Conservation (phyloP, 192 early-diverging fungal species). For the Glomus cerebriforme region DNA sequence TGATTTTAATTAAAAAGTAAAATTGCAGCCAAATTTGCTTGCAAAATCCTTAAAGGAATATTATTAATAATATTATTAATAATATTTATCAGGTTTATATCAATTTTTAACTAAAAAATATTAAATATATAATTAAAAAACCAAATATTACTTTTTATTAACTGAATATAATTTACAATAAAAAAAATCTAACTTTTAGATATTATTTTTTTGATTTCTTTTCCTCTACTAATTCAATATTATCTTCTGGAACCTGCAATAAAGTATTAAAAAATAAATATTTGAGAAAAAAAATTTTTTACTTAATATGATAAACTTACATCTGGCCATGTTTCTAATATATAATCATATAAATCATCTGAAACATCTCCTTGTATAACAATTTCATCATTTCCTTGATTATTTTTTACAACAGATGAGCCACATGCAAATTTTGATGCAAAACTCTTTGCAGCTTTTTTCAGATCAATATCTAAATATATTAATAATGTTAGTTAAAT, state of each 20-base stretch:
- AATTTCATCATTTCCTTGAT: constrained; percentile 92
- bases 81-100: too few species aligned
- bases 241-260: constrained; percentile 69
- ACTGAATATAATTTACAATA: too few species aligned
- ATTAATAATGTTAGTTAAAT: neutral
- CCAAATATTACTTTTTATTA: too few species aligned
- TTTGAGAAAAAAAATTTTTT: neutral
- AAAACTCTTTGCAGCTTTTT: constrained; percentile 95
- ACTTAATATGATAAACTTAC: constrained; percentile 42
- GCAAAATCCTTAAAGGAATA: too few species aligned
- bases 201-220: constrained; percentile 18
- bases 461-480: constrained; percentile 85
- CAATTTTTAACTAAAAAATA: too few species aligned
- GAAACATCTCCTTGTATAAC: constrained; percentile 95
- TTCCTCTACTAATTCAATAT: constrained; percentile 67
- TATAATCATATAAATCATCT: constrained; percentile 85
- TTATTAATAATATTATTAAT: too few species aligned
- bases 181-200: neutral
- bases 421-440: constrained; percentile 96
- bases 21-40: too few species aligned
- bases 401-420: constrained; percentile 90
- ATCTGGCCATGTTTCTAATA: constrained; percentile 72
- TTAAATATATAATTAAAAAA: too few species aligned
- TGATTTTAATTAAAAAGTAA: too few species aligned
- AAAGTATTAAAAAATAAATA: neutral